Evolutionary conservation across 352 stramenopile species (phyloP), one percentile per base, ranked within the genome.

Genomic region (Globisporangium splendens): DNA sequence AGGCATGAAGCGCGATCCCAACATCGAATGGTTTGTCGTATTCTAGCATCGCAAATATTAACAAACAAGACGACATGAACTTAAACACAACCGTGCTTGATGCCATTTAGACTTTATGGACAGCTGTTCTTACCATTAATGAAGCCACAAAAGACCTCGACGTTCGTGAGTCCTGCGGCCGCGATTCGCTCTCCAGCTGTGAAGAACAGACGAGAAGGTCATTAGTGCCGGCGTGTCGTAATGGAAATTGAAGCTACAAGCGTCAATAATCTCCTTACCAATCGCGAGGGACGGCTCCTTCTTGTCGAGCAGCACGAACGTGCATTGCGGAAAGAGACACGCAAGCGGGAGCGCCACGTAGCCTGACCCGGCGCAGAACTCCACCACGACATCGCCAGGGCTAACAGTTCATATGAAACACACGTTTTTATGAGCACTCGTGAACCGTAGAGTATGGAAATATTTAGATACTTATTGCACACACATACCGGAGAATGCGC

Each of bases 311-410:
- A 93, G 56, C 21, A 92, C 79, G 57, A 93, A 91, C 33, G 60
- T 84, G 62, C 82, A 91, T 53, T 86, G 65, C 2, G 78, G 79
- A 31, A 89, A 91, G 38, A 91, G 66, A 55, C 70, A 90, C 55
- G 84, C 82, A 28, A 92, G 73, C 28, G 84, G 84, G 42, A 93
- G 55, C 39, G 80, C 79, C 13, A 91, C 79, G 56, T 93, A 91
- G 18, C 84, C 84, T 3, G 79, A 90, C 28, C 82, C 82, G 5
- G 79, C 79, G 33, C 84, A 93, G 60, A 93, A 93, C 75, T 93
- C 84, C 24, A 93, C 84, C 14, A 93, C 79, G 8, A 85, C 68
- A 56, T 91, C 79, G 11, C 80, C 84, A 51, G 80, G 70, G 49
- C 83, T 91, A 43, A 15, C 10, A 50, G 58, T 35, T 8, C 24